phyloP scores from a whole-genome alignment of 306 rosid genomes.

The Prunus mira region DNA sequence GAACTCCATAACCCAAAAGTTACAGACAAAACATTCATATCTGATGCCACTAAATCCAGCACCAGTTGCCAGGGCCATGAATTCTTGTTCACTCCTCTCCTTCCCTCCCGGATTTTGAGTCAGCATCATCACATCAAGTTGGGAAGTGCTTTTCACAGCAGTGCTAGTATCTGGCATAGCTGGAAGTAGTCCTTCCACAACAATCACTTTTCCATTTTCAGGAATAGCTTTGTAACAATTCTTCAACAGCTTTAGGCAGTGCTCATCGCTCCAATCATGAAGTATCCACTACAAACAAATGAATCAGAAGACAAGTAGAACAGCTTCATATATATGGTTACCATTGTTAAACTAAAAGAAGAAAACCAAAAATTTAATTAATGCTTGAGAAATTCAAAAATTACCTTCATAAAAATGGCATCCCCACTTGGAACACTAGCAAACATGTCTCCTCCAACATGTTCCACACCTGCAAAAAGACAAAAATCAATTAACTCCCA shows the following conservation, averaged over 20 bases:
- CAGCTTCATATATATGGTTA: too few species aligned
- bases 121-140: slow-evolving; percentile 45
- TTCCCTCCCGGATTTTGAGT: slow-evolving; percentile 49
- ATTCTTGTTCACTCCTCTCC: slow-evolving; percentile 42
- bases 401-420: slow-evolving; percentile 60
- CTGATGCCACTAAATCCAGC: slow-evolving; percentile 48
- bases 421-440: slow-evolving; percentile 53
- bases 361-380: too few species aligned
- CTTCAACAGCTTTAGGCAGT: too few species aligned
- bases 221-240: too few species aligned
- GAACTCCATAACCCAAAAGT: slow-evolving; percentile 53
- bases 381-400: neutral
- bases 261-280: too few species aligned
- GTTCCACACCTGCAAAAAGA: slow-evolving; percentile 41
- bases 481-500: neutral
- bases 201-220: too few species aligned
- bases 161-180: slow-evolving; percentile 21
- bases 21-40: slow-evolving; percentile 30
- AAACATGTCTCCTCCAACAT: slow-evolving; percentile 58
- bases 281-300: too few species aligned
- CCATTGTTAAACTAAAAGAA: too few species aligned
- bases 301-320: too few species aligned
- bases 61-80: slow-evolving; percentile 34
- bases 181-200: slow-evolving; percentile 19
- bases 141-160: slow-evolving; percentile 4